Conservation (phyloP, 1,284 basidiomycete species). For the Tilletia indica region DNA sequence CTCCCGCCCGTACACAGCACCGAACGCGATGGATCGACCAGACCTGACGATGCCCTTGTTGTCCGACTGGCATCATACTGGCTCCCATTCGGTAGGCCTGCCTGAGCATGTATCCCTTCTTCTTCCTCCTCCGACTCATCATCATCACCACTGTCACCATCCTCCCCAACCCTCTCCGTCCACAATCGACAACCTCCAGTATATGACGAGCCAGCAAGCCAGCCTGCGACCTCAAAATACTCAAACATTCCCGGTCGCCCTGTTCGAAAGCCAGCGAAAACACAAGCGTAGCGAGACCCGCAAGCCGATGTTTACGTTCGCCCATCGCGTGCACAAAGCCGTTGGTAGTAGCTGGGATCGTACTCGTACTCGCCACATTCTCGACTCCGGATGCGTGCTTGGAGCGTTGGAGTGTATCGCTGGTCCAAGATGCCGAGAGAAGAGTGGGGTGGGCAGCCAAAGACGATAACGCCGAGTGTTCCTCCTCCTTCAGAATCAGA, state of each 20-base stretch:
- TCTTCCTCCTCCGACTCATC: background rate
- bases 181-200: conserved; percentile 21
- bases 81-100: background rate
- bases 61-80: background rate
- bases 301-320: conserved; percentile 31
- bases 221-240: conserved; percentile 25
- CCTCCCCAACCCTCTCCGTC: background rate
- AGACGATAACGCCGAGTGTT: too few species aligned
- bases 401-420: too few species aligned
- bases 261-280: conserved; percentile 32
- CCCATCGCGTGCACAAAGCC: background rate
- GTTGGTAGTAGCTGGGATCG: background rate
- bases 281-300: conserved; percentile 31
- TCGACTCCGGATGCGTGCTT: too few species aligned
- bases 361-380: too few species aligned
- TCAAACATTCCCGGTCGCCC: conserved; percentile 21
- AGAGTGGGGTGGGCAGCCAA: too few species aligned
- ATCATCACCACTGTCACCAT: background rate
- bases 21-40: conserved; percentile 2
- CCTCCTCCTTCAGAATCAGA: too few species aligned
- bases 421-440: too few species aligned
- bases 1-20: conserved; percentile 33
- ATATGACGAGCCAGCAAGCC: conserved; percentile 21
- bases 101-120: background rate
- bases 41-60: background rate